A percentile compares a stretch with the other conserved stretches of the same genome.
phyloP scores from a whole-genome alignment of 179 eudicot genomes.

The Spergularia azorica region DNA sequence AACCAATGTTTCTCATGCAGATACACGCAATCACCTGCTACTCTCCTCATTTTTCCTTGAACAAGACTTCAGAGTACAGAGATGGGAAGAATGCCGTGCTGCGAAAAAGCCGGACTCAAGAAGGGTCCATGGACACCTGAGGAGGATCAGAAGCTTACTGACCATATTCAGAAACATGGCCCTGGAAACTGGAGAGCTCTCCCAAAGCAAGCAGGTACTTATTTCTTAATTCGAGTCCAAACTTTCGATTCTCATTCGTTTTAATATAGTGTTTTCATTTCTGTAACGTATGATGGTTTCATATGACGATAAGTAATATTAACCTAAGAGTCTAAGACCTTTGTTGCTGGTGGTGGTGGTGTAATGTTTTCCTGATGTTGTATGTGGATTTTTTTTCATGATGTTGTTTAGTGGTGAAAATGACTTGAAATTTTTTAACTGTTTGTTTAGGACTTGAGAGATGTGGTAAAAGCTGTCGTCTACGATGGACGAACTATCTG shows the following conservation, averaged over 20 bases:
- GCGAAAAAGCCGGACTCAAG: conserved; percentile 32
- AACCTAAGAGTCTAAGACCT: not conserved
- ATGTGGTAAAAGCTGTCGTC: conserved; percentile 52
- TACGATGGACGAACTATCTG: conserved; percentile 48
- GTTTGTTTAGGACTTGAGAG: conserved; percentile 37
- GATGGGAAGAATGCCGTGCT: conserved; percentile 33
- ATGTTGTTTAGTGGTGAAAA: not conserved
- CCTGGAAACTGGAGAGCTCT: conserved; percentile 33
- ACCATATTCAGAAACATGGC: conserved; percentile 32
- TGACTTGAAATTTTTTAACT: not conserved
- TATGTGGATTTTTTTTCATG: too few relatives aligned
- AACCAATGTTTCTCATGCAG: not conserved
- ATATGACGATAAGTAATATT: not conserved
- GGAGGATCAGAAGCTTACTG: conserved; percentile 35
- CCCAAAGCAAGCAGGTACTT: conserved; percentile 34
- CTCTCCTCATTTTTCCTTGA: not conserved
- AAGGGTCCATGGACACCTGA: conserved; percentile 38
- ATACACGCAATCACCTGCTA: not conserved
- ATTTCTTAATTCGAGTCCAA: not conserved
- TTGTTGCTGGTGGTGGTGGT: not conserved
- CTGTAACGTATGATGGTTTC: not conserved
- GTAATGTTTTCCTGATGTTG: not conserved
- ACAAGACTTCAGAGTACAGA: not conserved
- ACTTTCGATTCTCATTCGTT: conserved; percentile 26
- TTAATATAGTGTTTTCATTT: conserved; percentile 8